Percentiles rank a stretch among this genome's conserved stretches.
phyloP scores from a whole-genome alignment of 306 rosid species.

The Medicago lupulina region DNA sequence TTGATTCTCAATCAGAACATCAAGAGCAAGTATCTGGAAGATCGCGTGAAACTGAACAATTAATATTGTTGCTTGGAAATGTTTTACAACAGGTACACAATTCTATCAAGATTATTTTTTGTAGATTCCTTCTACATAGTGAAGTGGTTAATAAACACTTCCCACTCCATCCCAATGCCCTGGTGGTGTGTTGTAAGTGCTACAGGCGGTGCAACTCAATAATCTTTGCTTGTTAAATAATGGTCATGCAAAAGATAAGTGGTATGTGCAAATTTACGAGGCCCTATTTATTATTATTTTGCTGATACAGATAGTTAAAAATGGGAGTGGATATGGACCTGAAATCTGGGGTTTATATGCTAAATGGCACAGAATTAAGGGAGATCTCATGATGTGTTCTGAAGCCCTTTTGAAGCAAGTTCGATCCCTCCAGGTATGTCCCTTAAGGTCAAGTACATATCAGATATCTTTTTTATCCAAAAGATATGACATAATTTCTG shows the following conservation, averaged over 20 bases:
- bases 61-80: constrained; percentile 70
- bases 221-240: constrained; percentile 30
- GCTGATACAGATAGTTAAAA: constrained; percentile 70
- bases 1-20: constrained; percentile 46
- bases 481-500: neutral
- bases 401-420: constrained; percentile 96
- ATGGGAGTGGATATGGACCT: constrained; percentile 68
- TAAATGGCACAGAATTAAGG: constrained; percentile 90
- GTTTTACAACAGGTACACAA: constrained; percentile 75
- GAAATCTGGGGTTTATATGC: constrained; percentile 91
- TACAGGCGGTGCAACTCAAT: neutral
- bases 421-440: constrained; percentile 89
- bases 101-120: constrained; percentile 34
- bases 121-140: constrained; percentile 20
- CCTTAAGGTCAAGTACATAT: constrained; percentile 21
- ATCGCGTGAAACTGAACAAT: constrained; percentile 67
- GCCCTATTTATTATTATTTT: constrained; percentile 35
- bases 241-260: constrained; percentile 8
- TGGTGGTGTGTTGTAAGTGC: neutral
- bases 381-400: constrained; percentile 83
- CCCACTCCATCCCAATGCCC: neutral
- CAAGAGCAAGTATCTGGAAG: constrained; percentile 50
- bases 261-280: constrained; percentile 9
- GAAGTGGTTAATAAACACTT: constrained; percentile 3
- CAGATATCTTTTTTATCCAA: constrained; percentile 2